A percentile compares a stretch with the other conserved stretches of the same genome.
Evolutionary conservation across 257 asterid species (phyloP).

Genomic region (Ilex asprella): DNA sequence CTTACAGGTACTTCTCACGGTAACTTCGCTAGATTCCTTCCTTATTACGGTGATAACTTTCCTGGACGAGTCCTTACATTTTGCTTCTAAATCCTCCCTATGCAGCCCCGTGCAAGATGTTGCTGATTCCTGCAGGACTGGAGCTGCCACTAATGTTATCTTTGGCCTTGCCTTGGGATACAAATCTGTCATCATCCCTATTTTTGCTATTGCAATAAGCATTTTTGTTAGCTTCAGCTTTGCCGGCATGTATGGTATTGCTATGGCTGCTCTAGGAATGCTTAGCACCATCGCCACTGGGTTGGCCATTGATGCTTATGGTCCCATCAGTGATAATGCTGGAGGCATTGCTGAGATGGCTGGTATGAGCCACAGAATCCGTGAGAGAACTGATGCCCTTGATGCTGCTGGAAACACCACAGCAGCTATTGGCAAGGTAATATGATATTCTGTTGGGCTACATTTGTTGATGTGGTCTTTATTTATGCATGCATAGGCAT

Average conservation of each 20-base stretch:
- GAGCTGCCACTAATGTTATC: not conserved
- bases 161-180: not conserved
- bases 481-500: no score
- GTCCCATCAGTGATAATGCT: not conserved
- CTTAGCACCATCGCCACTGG: not conserved
- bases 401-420: not conserved
- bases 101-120: conserved; percentile 1
- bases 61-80: not conserved
- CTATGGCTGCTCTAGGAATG: not conserved
- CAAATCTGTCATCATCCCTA: not conserved
- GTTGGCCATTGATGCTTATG: not conserved
- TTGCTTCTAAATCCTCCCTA: not conserved
- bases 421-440: not conserved
- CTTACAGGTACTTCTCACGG: conserved; percentile 7
- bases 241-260: not conserved
- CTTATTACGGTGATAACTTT: not conserved
- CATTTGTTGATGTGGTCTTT: no score
- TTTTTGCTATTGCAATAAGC: not conserved
- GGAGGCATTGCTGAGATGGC: conserved; percentile 1
- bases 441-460: no score
- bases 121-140: not conserved
- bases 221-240: not conserved
- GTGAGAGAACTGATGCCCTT: not conserved
- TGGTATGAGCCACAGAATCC: not conserved
- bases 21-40: not conserved